Base-by-base conservation (phyloP, 257 asterid species). In the Cinchona pubescens region DNA sequence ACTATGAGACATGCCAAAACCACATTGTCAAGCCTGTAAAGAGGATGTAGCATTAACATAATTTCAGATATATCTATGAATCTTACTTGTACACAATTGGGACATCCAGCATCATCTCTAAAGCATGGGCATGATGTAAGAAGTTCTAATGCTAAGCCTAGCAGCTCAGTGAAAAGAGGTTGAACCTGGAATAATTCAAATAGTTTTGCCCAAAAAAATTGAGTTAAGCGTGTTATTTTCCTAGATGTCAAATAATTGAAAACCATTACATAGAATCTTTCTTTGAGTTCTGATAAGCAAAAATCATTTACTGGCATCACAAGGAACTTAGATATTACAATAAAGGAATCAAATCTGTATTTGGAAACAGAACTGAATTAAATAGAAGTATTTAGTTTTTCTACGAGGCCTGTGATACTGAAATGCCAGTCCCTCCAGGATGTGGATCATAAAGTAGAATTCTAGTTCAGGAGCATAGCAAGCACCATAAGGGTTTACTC, bases 381-480 rank as follows among this genome's bases (percentile, higher is more conserved):
- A 53, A 21, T 53, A 23, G 1, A 23, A 53, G 27, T 53, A 21
- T 21, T 2, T 23, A 53, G 29, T 53, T 53, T 53, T 53, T 53
- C 29, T 5, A 1, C 2, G 7, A 1, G 2, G 11, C 12, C 3
- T 5, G 55, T 53, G 60, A 21, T 53, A 21, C 86, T 53, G 97
- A 88, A 84, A 94, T 90, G 81, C 99, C 99, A 66, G 97, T 87
- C 55, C 97, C 97, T 77, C 99, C 99, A 75, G 97, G 97, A 79
- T 77, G 96, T 77, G 97, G 97, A 84, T 94, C 99, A 69, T 94
- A 94, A 56, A 94, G 97, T 63, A 94, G 84, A 86, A 92, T 83
- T 86, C 99, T 90, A n/a, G n/a, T 82, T 90, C 97, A 5, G 97
- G 99, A 81, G 82, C 79, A 76, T 88, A 85, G 77, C 90, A 93